Evolutionary conservation across 163 green algal genomes (phyloP), one percentile per base, ranked within the genome.

Genomic region (Chlamydomonas reinhardtii): DNA sequence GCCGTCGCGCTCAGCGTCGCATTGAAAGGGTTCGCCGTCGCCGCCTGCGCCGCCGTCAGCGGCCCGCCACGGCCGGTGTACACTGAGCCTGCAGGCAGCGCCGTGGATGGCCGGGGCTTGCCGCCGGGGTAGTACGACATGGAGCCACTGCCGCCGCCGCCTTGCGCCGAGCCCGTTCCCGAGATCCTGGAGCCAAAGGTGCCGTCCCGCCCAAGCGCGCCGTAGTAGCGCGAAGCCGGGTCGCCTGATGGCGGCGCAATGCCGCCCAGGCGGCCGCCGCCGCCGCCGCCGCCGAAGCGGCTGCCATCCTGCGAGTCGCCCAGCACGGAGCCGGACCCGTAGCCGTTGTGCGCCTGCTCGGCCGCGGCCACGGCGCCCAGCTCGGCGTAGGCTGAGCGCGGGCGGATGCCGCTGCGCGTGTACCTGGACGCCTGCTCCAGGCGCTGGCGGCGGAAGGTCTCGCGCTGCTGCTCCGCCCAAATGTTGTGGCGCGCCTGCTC

Each of bases 371-470:
- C 15, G 14, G 82, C 82, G 0, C 82, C 82, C 29, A 87, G 84
- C 15, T 84, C 84, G 0, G 74, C 70, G 56, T 89, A 89, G 29
- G 75, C 75, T 20, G 56, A 84, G 52, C 89, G 70, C 24, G 82
- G 59, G 9, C 81, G 85, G 19, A 92, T 83, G 34, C 85, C 84
- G 43, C 66, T 68, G 65, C 68, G 65, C 32, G 73, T 54, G 85
- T 92, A 92, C 4, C 35, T 19, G 0, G 62, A 20, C 2, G 86
- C 89, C n/a, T 76, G 72, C 81, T 92, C 89, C 64, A 85, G 64
- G 1, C 89, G 85, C 71, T 92, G 89, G 15, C 89, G 81, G 22
- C 82, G 80, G 85, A 92, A 92, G 15, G 61, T 89, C 14, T 86
- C 81, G 70, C 89, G 85, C 85, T 92, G 89, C 65, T 80, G 77